Evolutionary conservation across 768 basidiomycete species (phyloP).

Genomic region (Mycena polygramma): DNA sequence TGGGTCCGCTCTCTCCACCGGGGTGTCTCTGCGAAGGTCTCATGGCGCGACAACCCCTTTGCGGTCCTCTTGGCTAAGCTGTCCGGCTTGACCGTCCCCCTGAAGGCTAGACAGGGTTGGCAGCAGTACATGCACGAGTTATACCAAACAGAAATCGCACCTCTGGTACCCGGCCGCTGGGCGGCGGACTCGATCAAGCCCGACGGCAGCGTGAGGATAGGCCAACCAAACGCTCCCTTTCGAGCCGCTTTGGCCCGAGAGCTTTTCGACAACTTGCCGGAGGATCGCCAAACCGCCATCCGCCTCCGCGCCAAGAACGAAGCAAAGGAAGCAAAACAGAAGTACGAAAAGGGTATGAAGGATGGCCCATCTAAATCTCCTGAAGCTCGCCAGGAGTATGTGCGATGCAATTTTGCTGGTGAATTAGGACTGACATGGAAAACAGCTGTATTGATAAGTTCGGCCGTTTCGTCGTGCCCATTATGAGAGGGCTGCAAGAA

Average conservation of each 20-base stretch:
- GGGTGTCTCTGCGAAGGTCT: neutral
- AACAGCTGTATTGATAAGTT: conserved; percentile 12
- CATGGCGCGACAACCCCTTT: neutral
- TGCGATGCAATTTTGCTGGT: neutral
- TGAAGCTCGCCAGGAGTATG: conserved; percentile 7
- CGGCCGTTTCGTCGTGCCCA: conserved; percentile 9
- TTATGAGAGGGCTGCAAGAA: conserved; percentile 20
- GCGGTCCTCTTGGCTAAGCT: conserved; percentile 9
- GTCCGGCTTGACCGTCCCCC: neutral
- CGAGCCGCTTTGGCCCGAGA: neutral
- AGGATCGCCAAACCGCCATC: neutral
- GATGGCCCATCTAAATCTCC: conserved; percentile 15
- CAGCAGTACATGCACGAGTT: conserved; percentile 25
- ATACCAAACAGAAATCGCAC: neutral
- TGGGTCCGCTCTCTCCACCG: neutral
- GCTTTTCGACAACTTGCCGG: neutral
- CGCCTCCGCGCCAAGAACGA: neutral
- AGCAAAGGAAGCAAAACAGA: neutral
- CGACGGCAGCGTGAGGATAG: neutral
- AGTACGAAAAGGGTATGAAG: neutral
- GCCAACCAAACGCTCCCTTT: conserved; percentile 1
- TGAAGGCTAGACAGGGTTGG: conserved; percentile 17
- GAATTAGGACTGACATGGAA: neutral
- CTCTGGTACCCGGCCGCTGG: conserved; percentile 3
- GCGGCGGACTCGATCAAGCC: neutral